A percentile compares a stretch with the other conserved stretches of the same genome.
Evolutionary conservation across 139 green algal genomes (phyloP).

Genomic region (Chlorella sp.): DNA sequence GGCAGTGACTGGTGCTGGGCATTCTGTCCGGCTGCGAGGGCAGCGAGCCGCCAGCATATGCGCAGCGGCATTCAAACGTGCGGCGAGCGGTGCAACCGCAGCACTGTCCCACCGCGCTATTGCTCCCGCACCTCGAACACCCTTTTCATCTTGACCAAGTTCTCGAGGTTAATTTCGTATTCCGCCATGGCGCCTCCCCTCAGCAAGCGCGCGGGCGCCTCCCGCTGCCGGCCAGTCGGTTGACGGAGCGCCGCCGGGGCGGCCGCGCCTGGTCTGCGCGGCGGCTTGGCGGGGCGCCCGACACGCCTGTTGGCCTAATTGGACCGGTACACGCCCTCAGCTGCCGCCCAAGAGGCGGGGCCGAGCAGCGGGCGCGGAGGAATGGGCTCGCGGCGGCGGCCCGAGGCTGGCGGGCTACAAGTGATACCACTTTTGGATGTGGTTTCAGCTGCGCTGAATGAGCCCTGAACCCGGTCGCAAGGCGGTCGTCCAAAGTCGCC

Average conservation of each 20-base stretch:
- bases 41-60: no score
- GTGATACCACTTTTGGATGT: no score
- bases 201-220: neutral
- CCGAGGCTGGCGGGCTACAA: no score
- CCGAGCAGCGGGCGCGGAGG: no score
- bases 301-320: no score
- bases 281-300: neutral
- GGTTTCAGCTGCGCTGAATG: no score
- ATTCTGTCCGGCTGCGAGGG: neutral
- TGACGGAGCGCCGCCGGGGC: neutral
- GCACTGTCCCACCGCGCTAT: neutral
- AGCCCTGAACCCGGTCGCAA: no score
- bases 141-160: constrained; percentile 74
- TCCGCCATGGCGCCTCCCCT: constrained; percentile 43
- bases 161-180: constrained; percentile 78
- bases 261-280: neutral
- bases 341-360: no score
- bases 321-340: no score
- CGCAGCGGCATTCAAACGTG: no score
- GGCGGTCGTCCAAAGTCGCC: no score
- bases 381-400: no score
- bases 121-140: constrained; percentile 73
- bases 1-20: neutral
- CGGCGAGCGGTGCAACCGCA: neutral
- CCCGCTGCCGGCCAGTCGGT: neutral